Evolutionary conservation across 2,329 filamentous ascomycete species (phyloP).

Genomic region (Cordyceps tenuipes): DNA sequence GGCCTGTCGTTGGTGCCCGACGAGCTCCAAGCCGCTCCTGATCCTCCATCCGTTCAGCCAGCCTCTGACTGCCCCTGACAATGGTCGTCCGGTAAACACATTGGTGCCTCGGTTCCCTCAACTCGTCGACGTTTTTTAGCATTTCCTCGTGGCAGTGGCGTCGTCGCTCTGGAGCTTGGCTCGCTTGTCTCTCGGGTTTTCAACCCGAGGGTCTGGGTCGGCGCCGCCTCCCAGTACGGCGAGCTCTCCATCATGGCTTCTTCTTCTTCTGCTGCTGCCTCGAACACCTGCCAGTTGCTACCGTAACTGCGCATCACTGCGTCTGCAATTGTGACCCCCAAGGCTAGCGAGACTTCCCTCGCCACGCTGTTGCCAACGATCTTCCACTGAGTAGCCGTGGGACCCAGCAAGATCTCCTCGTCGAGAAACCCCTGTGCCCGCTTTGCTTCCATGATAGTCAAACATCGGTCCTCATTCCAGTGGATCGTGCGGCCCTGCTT

Average conservation of each 20-base stretch:
- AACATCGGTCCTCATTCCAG: conserved; percentile 53
- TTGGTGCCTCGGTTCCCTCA: not conserved
- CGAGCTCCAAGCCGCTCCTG: not conserved
- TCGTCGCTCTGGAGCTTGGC: not conserved
- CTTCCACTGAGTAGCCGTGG: conserved; percentile 45
- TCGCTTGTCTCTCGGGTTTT: not conserved
- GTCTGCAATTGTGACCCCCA: conserved; percentile 56
- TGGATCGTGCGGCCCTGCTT: conserved; percentile 51
- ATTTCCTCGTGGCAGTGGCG: not conserved
- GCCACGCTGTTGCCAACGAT: conserved; percentile 74
- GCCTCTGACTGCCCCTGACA: not conserved
- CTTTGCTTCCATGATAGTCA: conserved; percentile 59
- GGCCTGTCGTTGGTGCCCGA: conserved; percentile 1
- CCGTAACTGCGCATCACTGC: conserved; percentile 32
- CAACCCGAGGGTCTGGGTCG: not conserved
- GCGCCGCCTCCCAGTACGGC: not conserved
- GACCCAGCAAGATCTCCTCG: conserved; percentile 59
- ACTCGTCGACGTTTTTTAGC: not conserved
- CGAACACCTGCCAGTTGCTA: not conserved
- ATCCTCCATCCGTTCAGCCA: not conserved
- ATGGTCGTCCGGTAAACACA: not conserved
- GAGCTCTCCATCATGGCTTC: not conserved
- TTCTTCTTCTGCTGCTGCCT: not conserved
- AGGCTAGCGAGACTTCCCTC: conserved; percentile 54
- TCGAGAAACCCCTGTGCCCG: conserved; percentile 65